A percentile compares a stretch with the other conserved stretches of the same genome.
Evolutionary conservation across 208 protist genomes (phyloP).

Genomic region (Phytomonas francai): DNA sequence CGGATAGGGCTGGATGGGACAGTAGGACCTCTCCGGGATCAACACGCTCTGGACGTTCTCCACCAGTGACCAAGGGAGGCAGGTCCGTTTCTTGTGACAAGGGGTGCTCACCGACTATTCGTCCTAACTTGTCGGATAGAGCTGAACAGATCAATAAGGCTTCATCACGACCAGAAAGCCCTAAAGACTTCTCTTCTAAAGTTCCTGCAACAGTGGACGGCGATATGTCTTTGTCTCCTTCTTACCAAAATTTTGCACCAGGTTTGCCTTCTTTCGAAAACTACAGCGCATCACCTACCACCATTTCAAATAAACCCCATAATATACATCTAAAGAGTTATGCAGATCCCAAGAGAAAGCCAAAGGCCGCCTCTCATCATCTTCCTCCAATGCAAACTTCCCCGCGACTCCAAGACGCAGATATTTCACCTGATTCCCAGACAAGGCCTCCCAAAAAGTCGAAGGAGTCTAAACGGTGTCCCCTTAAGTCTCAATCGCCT

Average conservation of each 20-base stretch:
- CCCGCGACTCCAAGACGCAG: neutral
- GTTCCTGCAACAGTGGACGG: too few relatives aligned
- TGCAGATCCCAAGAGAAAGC: neutral
- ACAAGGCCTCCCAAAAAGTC: neutral
- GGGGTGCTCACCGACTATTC: neutral
- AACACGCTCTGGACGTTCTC: neutral
- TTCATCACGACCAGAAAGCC: neutral
- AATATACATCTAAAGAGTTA: neutral
- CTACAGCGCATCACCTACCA: too few relatives aligned
- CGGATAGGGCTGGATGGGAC: neutral
- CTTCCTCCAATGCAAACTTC: neutral
- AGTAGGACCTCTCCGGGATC: neutral
- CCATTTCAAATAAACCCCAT: too few relatives aligned
- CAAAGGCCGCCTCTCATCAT: neutral
- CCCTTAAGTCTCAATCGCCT: neutral
- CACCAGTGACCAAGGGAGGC: neutral
- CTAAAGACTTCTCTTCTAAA: neutral
- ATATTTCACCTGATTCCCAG: neutral
- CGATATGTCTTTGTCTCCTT: too few relatives aligned
- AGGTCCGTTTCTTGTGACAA: neutral
- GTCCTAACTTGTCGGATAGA: neutral
- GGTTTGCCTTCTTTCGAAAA: neutral
- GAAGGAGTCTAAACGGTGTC: neutral
- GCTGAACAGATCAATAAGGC: neutral
- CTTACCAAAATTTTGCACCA: neutral